Base-by-base conservation (phyloP, 192 early-diverging fungal genomes). In the Backusella sp. region DNA sequence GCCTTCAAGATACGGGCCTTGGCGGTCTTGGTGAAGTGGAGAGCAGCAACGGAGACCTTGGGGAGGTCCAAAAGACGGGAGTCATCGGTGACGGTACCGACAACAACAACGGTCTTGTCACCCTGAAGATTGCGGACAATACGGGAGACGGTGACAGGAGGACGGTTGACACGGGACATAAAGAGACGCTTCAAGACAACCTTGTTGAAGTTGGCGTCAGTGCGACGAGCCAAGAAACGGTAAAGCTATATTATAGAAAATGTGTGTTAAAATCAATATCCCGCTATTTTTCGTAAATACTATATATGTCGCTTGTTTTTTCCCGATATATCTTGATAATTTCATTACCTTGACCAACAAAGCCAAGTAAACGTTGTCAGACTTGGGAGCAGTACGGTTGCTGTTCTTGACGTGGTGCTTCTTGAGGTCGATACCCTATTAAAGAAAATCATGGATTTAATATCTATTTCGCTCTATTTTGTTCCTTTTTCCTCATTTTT, bases 191-290 rank as follows among this genome's bases (percentile, higher is more conserved):
- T 97, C 83, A 99, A 89, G 79, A 99, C 92, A 74, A 96, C 94
- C 93, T 96, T 96, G 96, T 99, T 99, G 90, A 99, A 99, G 87
- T 89, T 87, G 85, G 96, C 90, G 88, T 98, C 90, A 82, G 98
- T 99, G 85, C 98, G 94, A 90, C 98, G 96, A 71, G 97, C 97
- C 72, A 99, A 91, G 94, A 97, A 99, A 86, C 96, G 92, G 90
- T 99, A 99, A 78, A 99, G 91, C 96, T 90, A 80, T 6, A 28
- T 28, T 28, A 17, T 59, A 74, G n/a, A n/a, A 17, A 23, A 66
- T 21, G 21, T 9, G n/a, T 52, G n/a, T 52, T 21, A 21, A 53
- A n/a, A 53, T 23, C 7, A 53, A 8, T 53, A n/a, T 53, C n/a
- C 21, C 28, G 28, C 49, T 21, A 7, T 28, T 44, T 44, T 15